Conservation (phyloP, 2,329 filamentous ascomycete species). For the Neonectria magnoliae region DNA sequence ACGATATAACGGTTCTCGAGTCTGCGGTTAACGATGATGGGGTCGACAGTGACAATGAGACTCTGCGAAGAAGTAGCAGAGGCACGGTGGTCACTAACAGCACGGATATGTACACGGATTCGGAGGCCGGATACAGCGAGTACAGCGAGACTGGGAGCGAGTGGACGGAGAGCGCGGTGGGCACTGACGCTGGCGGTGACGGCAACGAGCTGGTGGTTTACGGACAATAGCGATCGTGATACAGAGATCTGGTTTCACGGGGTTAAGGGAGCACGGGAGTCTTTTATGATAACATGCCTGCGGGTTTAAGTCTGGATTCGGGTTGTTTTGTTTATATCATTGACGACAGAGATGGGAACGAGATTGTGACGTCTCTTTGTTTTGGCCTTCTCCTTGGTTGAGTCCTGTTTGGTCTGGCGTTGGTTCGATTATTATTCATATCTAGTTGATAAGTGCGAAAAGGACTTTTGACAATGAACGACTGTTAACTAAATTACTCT, state of each 20-base stretch:
- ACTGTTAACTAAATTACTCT: neutral
- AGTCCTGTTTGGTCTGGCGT: slow-evolving; percentile 5
- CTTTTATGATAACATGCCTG: slow-evolving; percentile 19
- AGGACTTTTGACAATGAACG: neutral
- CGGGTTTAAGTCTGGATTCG: slow-evolving; percentile 18
- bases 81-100: slow-evolving; percentile 58
- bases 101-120: slow-evolving; percentile 50
- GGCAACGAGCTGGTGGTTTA: slow-evolving; percentile 50
- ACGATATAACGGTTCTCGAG: slow-evolving; percentile 40
- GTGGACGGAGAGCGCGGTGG: slow-evolving; percentile 58
- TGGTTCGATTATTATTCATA: neutral
- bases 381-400: slow-evolving; percentile 2
- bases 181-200: slow-evolving; percentile 40
- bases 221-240: slow-evolving; percentile 37
- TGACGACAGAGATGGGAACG: slow-evolving; percentile 4
- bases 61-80: slow-evolving; percentile 59
- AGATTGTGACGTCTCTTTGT: slow-evolving; percentile 5
- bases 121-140: slow-evolving; percentile 51
- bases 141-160: slow-evolving; percentile 58
- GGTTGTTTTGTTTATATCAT: neutral
- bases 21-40: slow-evolving; percentile 34
- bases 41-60: slow-evolving; percentile 61
- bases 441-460: neutral
- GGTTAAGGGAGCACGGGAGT: slow-evolving; percentile 10
- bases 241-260: slow-evolving; percentile 6